These are phyloP conservation scores for Strobilomyces confusus DNA, from an alignment of 768 basidiomycete species.

Conservation along the genomic window DNA sequence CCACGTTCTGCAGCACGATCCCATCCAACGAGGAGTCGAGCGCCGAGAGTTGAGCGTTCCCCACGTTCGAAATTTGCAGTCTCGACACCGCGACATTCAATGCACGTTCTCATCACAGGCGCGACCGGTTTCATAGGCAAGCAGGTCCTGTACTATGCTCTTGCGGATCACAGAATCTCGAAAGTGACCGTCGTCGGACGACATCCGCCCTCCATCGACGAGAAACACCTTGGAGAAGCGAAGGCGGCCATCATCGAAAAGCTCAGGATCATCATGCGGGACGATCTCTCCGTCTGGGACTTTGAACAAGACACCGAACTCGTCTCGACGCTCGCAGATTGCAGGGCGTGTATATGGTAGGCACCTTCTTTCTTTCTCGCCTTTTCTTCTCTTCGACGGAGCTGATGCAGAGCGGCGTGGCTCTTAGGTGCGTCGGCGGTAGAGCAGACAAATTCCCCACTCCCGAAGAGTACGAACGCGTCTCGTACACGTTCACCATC, in stretches of 20 bases:
- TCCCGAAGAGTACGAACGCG: constrained; percentile 24
- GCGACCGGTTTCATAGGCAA: constrained; percentile 26
- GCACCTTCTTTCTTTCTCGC: background rate
- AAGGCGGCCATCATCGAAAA: constrained; percentile 19
- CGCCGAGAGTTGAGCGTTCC: background rate
- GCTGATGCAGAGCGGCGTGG: background rate
- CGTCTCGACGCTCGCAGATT: constrained; percentile 19
- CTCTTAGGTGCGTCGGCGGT: constrained; percentile 23
- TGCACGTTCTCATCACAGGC: constrained; percentile 27
- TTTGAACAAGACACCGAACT: constrained; percentile 24
- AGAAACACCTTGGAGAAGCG: constrained; percentile 10
- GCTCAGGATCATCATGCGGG: constrained; percentile 20
- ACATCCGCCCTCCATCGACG: constrained; percentile 20
- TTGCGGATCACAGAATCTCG: constrained; percentile 20
- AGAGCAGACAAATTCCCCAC: constrained; percentile 20
- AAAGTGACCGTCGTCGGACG: constrained; percentile 26
- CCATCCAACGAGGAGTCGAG: too few species aligned
- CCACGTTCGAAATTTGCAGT: background rate
- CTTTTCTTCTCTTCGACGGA: background rate
- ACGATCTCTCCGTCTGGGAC: constrained; percentile 25
- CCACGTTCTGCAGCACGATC: too few species aligned
- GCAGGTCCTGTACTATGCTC: constrained; percentile 14
- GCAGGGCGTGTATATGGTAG: constrained; percentile 26
- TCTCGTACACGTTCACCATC: constrained; percentile 23
- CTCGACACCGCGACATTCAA: constrained; percentile 1